Evolutionary conservation across 2,329 filamentous ascomycete species (phyloP), one percentile per base, ranked within the genome.

Genomic region (Fusarium subtropicale): DNA sequence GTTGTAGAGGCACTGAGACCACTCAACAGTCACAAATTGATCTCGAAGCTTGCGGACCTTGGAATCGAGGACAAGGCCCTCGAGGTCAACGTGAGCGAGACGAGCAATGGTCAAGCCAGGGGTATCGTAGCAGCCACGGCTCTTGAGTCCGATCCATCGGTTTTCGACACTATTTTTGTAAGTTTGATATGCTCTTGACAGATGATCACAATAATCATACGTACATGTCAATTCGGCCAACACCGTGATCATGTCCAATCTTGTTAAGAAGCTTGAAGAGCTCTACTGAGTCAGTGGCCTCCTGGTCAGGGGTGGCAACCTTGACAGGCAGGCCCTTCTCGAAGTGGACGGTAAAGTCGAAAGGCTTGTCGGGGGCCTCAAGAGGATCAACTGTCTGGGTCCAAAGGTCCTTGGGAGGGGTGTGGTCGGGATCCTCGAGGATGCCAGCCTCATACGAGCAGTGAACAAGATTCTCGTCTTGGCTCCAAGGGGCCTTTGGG

Each of bases 371-470:
- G 47, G 90, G 90, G 1, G 89, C 90, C 63, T 86, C 83, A 60
- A 85, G 79, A n/a, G 90, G 90, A 71, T 89, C 87, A 34, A 79
- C 71, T n/a, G 85, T 86, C 74, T 87, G 81, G 73, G 85, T 92
- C 91, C 91, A 93, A 85, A 93, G 89, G 74, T 92, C 88, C 71
- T 87, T 82, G 22, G 90, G 90, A 42, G 90, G 85, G 61, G 87
- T 86, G 64, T 83, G 79, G 71, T 84, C 75, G n/a, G 83, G 81
- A 59, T 86, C 84, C 78, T 91, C 89, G 1, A 67, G 64, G 36
- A 69, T 56, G 4, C 65, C 65, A 3, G 65, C 66, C 42, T 68
- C 66, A 15, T 68, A 68, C 8, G 65, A 68, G 47, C 66, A 68
- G 26, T 68, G 66, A 60, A 66, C 54, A 15, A 68, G 73, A 72